Percentiles rank a stretch among this genome's conserved stretches.
These are phyloP conservation scores for Pistacia integerrima DNA, from an alignment of 345 rosid species.

Conservation along the genomic window DNA sequence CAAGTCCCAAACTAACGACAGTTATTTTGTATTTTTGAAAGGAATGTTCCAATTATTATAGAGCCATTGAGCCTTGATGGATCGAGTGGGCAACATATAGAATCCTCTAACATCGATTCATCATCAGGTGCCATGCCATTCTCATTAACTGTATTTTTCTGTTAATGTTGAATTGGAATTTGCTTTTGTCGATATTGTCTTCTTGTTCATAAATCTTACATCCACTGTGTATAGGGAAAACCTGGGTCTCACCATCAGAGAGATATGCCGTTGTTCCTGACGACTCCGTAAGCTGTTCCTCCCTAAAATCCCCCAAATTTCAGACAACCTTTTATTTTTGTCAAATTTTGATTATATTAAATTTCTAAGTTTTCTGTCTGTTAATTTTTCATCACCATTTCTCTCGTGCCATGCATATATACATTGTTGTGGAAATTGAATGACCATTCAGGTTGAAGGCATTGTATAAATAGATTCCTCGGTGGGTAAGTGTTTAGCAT, in stretches of 20 bases:
- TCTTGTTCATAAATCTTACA: neutral
- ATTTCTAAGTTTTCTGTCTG: neutral
- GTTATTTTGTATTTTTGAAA: conserved; percentile 26
- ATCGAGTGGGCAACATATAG: conserved; percentile 70
- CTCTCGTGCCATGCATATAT: neutral
- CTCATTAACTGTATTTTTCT: neutral
- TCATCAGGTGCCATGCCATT: conserved; percentile 56
- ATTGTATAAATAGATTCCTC: neutral
- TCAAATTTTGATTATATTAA: neutral
- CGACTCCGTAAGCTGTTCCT: conserved; percentile 61
- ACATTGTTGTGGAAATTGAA: neutral
- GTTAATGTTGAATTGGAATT: neutral
- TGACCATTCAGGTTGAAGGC: neutral
- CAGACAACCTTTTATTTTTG: neutral
- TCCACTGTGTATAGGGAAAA: conserved; percentile 57
- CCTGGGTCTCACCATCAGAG: conserved; percentile 83
- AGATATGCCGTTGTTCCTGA: conserved; percentile 95
- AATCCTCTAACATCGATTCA: conserved; percentile 63
- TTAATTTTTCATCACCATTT: neutral
- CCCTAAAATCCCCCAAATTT: neutral
- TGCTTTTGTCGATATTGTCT: neutral
- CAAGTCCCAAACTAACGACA: neutral
- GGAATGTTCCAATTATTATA: conserved; percentile 76
- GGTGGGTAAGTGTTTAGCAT: neutral
- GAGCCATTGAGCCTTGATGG: conserved; percentile 84